phyloP scores from a whole-genome alignment of 371 early-diverging fungal genomes.

The Mortierella sp. region DNA sequence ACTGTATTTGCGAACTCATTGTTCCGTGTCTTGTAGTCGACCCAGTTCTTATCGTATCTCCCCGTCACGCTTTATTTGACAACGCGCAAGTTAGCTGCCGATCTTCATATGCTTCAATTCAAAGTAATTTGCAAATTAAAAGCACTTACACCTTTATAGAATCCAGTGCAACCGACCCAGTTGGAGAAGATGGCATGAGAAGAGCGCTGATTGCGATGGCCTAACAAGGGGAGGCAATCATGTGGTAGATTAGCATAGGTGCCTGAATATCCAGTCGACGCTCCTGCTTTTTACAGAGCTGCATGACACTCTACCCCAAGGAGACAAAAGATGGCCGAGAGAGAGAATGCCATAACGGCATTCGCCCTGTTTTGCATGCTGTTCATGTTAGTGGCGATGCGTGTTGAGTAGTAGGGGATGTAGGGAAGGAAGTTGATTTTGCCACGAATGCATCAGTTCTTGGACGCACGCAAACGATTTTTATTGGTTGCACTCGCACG shows the following conservation, averaged over 20 bases:
- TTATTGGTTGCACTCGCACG: no score
- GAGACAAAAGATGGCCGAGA: conserved; percentile 71
- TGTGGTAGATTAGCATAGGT: no score
- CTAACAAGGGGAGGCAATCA: no score
- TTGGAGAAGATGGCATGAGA: conserved; percentile 46
- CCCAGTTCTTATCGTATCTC: conserved; percentile 71
- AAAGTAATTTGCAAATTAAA: not conserved
- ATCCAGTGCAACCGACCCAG: conserved; percentile 60
- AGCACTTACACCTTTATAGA: conserved; percentile 66
- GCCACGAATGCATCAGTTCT: not conserved
- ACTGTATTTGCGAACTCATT: conserved; percentile 75
- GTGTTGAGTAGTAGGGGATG: not conserved
- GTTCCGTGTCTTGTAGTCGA: conserved; percentile 69
- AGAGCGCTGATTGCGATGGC: conserved; percentile 56
- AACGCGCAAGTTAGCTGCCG: not conserved
- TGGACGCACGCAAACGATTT: not conserved
- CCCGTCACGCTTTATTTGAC: conserved; percentile 59
- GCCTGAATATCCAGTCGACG: not conserved
- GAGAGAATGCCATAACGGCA: conserved; percentile 76
- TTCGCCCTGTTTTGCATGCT: conserved; percentile 71
- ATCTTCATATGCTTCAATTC: not conserved
- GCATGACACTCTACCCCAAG: conserved; percentile 56
- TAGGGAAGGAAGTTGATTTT: not conserved
- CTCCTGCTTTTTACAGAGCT: not conserved
- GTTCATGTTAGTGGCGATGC: conserved; percentile 57